A percentile compares a stretch with the other conserved stretches of the same genome.
phyloP scores from a whole-genome alignment of 495 filamentous ascomycete species.

The Haplographium delicatum region DNA sequence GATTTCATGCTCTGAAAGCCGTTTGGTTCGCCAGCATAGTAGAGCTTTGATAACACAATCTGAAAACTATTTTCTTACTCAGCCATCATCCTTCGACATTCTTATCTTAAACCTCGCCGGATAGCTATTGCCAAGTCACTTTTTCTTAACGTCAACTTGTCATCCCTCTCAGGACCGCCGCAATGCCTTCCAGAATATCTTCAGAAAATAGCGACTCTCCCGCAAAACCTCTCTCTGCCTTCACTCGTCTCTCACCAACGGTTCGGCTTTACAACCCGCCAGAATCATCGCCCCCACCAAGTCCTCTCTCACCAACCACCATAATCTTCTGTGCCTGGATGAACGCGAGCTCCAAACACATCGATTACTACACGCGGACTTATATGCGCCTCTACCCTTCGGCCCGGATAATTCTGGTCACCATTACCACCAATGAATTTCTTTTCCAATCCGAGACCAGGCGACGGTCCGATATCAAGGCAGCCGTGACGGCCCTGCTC shows the following conservation, averaged over 20 bases:
- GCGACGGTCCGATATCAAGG: constrained; percentile 13
- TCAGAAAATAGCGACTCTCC: too few species aligned
- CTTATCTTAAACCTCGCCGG: too few species aligned
- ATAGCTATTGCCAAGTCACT: too few species aligned
- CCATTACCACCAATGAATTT: constrained; percentile 20
- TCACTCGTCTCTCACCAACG: constrained; percentile 11
- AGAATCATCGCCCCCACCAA: not conserved
- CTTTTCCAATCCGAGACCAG: constrained; percentile 17
- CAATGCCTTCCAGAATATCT: too few species aligned
- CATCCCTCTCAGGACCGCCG: too few species aligned
- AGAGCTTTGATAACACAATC: too few species aligned
- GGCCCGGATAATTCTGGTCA: constrained; percentile 33
- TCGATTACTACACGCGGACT: constrained; percentile 36
- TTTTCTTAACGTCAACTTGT: too few species aligned
- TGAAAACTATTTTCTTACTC: too few species aligned
- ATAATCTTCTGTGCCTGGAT: constrained; percentile 38
- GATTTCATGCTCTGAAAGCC: too few species aligned
- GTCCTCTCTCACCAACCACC: constrained; percentile 13
- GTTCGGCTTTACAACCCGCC: constrained; percentile 18
- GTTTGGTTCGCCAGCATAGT: too few species aligned
- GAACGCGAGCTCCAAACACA: constrained; percentile 34
- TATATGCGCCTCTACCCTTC: constrained; percentile 37
- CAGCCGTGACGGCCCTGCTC: constrained; percentile 10
- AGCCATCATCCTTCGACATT: too few species aligned
- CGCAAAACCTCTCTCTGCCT: constrained; percentile 14